Evolutionary conservation across 768 basidiomycete genomes (phyloP), one percentile per base, ranked within the genome.

Genomic region (Tricholoma terreum): DNA sequence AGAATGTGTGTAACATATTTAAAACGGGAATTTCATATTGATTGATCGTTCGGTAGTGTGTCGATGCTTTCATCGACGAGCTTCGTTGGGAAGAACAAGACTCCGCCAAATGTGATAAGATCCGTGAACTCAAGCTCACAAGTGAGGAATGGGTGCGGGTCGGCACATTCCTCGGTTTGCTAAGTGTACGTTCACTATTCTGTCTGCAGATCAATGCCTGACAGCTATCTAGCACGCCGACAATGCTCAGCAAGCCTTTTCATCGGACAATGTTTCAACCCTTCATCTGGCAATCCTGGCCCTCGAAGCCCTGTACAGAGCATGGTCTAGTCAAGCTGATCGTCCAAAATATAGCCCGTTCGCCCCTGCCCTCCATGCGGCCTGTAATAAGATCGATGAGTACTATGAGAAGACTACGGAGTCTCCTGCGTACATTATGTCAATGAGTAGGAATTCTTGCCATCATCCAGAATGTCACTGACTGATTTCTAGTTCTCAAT

Each of bases 341-440:
- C 62, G 64, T 15, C n/a, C n/a, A 2, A 52, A 57, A 15, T 71
- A 70, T 46, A 10, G 12, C 11, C 50, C 49, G 12, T 71, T 72
- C 58, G 11, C 15, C 17, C 2, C 35, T 42, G 69, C 65, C 3
- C 54, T 76, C 7, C 36, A 63, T 9, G 67, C 66, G 1, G 76
- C 63, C 1, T 52, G 65, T 19, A 48, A 58, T 1, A 77, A 77
- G 58, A 60, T 77, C 15, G 54, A n/a, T n/a, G n/a, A n/a, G n/a
- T n/a, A n/a, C n/a, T n/a, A n/a, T n/a, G n/a, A n/a, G n/a, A n/a
- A n/a, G n/a, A n/a, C n/a, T n/a, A n/a, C n/a, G n/a, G n/a, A n/a
- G n/a, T n/a, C n/a, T n/a, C n/a, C n/a, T n/a, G 70, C 70, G 9
- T 70, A 73, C 54, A 64, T 71, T 9, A 55, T 75, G 27, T 58